Evolutionary conservation across 2,329 filamentous ascomycete genomes (phyloP).

Genomic region (Pleoardoris graminearum): DNA sequence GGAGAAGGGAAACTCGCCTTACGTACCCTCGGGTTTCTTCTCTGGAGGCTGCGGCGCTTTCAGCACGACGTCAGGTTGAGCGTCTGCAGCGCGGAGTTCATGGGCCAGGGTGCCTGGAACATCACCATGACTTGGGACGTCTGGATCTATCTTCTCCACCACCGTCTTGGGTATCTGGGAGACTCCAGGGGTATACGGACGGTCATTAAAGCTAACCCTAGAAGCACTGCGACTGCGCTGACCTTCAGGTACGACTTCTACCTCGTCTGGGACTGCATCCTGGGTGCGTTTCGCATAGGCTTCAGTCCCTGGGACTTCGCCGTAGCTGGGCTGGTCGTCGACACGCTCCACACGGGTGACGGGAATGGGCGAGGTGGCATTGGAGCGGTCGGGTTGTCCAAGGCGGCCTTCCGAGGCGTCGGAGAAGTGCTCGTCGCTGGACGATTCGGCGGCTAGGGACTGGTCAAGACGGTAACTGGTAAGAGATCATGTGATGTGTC

Average conservation of each 20-base stretch:
- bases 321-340: slow-evolving; percentile 61
- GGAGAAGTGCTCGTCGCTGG: slow-evolving; percentile 66
- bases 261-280: slow-evolving; percentile 66
- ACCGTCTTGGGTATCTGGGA: slow-evolving; percentile 61
- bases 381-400: slow-evolving; percentile 41
- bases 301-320: slow-evolving; percentile 64
- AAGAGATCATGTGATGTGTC: slow-evolving; percentile 14
- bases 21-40: slow-evolving; percentile 61
- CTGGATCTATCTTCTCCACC: slow-evolving; percentile 64
- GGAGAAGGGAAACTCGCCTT: slow-evolving; percentile 44
- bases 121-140: slow-evolving; percentile 61
- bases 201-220: slow-evolving; percentile 48
- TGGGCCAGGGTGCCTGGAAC: slow-evolving; percentile 64
- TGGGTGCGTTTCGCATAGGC: slow-evolving; percentile 61
- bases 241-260: slow-evolving; percentile 58
- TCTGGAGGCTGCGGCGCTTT: slow-evolving; percentile 50
- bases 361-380: slow-evolving; percentile 59
- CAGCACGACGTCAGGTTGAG: slow-evolving; percentile 61
- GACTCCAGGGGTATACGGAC: slow-evolving; percentile 55
- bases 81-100: slow-evolving; percentile 60
- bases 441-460: slow-evolving; percentile 40
- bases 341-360: slow-evolving; percentile 66
- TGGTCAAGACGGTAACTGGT: slow-evolving; percentile 16
- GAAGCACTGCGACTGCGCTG: slow-evolving; percentile 45
- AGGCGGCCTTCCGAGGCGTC: slow-evolving; percentile 63